Conservation (phyloP, 768 basidiomycete species). For the Calocybe indica region DNA sequence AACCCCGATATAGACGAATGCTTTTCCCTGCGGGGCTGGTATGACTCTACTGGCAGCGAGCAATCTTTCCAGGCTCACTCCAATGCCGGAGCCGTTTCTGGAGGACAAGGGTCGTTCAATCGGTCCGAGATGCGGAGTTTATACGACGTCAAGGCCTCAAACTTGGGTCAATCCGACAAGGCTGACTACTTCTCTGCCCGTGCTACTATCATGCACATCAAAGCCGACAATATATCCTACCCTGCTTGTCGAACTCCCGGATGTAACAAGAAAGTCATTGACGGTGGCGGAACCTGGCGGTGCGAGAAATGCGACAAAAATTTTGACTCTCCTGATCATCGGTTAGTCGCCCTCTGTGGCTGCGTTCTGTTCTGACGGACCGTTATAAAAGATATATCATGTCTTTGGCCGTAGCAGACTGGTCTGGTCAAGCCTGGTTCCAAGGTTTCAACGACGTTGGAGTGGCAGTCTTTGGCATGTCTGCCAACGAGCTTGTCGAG, state of each 20-base stretch:
- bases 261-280: conserved; percentile 88
- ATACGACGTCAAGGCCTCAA: conserved; percentile 71
- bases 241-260: conserved; percentile 77
- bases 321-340: conserved; percentile 66
- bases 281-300: conserved; percentile 66
- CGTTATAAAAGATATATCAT: conserved; percentile 59
- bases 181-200: conserved; percentile 74
- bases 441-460: conserved; percentile 96
- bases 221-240: conserved; percentile 75
- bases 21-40: conserved; percentile 88
- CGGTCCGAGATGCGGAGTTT: conserved; percentile 70
- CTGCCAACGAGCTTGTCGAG: conserved; percentile 72
- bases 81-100: conserved; percentile 33
- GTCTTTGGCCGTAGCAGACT: conserved; percentile 83
- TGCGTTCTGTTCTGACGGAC: conserved; percentile 4
- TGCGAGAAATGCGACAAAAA: conserved; percentile 90
- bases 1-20: conserved; percentile 93
- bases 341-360: conserved; percentile 43
- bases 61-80: conserved; percentile 71
- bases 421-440: conserved; percentile 86
- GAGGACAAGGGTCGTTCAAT: conserved; percentile 43
- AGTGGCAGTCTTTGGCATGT: conserved; percentile 63
- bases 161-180: conserved; percentile 72
- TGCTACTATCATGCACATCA: conserved; percentile 87
- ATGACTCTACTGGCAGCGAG: conserved; percentile 60